phyloP scores from a whole-genome alignment of 495 filamentous ascomycete genomes.

The Friedmanniomyces endolithicus region DNA sequence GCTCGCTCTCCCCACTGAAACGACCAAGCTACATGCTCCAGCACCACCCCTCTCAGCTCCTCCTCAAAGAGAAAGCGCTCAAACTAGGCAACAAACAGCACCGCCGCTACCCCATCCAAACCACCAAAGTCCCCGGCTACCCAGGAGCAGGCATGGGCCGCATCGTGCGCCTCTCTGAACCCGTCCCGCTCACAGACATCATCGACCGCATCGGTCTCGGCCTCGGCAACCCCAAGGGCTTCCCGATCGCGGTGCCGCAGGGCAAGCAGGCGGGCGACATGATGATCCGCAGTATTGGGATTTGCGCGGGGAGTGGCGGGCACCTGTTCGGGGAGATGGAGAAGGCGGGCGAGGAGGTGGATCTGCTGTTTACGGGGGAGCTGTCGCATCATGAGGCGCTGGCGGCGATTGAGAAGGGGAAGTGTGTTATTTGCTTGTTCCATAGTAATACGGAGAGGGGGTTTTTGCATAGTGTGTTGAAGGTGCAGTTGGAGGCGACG shows the following conservation, averaged over 20 bases:
- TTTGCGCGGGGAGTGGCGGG: slow-evolving; percentile 79
- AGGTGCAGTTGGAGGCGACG: slow-evolving; percentile 44
- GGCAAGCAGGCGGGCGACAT: slow-evolving; percentile 38
- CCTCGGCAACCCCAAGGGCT: slow-evolving; percentile 51
- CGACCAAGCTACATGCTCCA: slow-evolving; percentile 29
- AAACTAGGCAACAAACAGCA: slow-evolving; percentile 31
- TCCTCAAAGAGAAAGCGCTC: slow-evolving; percentile 20
- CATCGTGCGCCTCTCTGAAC: slow-evolving; percentile 47
- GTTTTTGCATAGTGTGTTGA: slow-evolving; percentile 61
- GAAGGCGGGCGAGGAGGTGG: slow-evolving; percentile 30
- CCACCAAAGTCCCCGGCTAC: slow-evolving; percentile 43
- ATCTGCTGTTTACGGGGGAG: slow-evolving; percentile 83
- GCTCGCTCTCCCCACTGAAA: slow-evolving; percentile 3
- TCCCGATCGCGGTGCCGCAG: slow-evolving; percentile 60
- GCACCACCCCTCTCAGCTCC: slow-evolving; percentile 28
- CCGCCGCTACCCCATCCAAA: slow-evolving; percentile 41
- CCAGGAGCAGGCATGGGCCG: slow-evolving; percentile 67
- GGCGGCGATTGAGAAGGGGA: slow-evolving; percentile 75
- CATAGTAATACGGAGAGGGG: slow-evolving; percentile 85
- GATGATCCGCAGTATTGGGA: slow-evolving; percentile 46
- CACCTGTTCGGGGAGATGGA: slow-evolving; percentile 53
- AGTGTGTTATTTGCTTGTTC: slow-evolving; percentile 67
- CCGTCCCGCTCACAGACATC: slow-evolving; percentile 47
- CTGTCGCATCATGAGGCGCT: slow-evolving; percentile 86
- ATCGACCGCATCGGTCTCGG: slow-evolving; percentile 48